Conservation (phyloP, 768 basidiomycete genomes). For the Phaffia australis region DNA sequence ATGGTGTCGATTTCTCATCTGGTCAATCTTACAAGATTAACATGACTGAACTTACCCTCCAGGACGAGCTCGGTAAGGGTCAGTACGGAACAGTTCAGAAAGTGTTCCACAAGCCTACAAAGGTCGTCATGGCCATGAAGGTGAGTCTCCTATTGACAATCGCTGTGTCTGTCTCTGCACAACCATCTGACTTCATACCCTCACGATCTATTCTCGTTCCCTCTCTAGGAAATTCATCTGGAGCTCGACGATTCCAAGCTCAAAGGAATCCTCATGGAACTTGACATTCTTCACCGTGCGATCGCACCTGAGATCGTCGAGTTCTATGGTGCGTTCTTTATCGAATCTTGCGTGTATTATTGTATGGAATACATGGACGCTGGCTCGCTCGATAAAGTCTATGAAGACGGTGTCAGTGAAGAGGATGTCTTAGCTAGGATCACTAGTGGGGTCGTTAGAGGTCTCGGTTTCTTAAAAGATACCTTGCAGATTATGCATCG, state of each 20-base stretch:
- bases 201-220: neutral
- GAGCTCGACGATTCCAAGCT: constrained; percentile 89
- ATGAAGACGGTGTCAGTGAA: constrained; percentile 46
- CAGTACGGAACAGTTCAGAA: constrained; percentile 98
- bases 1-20: constrained; percentile 78
- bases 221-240: constrained; percentile 79
- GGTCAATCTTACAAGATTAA: constrained; percentile 87
- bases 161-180: too few species aligned
- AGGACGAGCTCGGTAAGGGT: constrained; percentile 88
- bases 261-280: constrained; percentile 95
- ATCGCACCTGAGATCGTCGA: constrained; percentile 86
- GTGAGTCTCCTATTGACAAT: constrained; percentile 41
- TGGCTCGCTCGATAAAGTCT: constrained; percentile 80
- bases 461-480: constrained; percentile 91
- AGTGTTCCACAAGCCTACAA: constrained; percentile 85
- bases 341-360: constrained; percentile 99
- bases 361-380: constrained; percentile 99
- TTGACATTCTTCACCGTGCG: constrained; percentile 92
- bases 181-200: neutral
- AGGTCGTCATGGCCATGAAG: constrained; percentile 98
- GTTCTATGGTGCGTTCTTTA: constrained; percentile 98
- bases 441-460: constrained; percentile 68
- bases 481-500: constrained; percentile 76
- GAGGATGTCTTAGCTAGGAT: constrained; percentile 78
- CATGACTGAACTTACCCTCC: constrained; percentile 80